phyloP scores from a whole-genome alignment of 169 alveolate species.

The Eimeria zaria region DNA sequence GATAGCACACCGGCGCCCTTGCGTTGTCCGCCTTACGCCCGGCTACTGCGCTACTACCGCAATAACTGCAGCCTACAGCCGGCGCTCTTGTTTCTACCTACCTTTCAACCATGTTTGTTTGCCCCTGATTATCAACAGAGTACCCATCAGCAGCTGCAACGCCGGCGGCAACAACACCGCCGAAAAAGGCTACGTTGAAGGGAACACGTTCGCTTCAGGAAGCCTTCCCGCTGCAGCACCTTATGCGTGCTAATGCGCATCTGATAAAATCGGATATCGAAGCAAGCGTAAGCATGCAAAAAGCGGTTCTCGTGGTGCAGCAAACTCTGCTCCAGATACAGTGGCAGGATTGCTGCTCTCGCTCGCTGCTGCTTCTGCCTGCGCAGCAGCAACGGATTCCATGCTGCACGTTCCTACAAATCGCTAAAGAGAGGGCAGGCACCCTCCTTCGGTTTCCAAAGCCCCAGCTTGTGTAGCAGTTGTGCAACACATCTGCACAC shows the following conservation, averaged over 20 bases:
- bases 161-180: not conserved
- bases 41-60: not conserved
- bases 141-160: not conserved
- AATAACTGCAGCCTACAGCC: not conserved
- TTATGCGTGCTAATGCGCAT: not conserved
- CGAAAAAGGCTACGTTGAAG: not conserved
- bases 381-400: constrained; percentile 52
- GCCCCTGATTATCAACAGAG: not conserved
- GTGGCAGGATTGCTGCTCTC: constrained; percentile 29
- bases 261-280: not conserved
- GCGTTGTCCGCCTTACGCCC: not conserved
- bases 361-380: constrained; percentile 16
- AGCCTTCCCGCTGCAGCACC: not conserved
- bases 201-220: not conserved
- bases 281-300: constrained; percentile 4
- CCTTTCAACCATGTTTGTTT: not conserved
- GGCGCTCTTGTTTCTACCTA: not conserved
- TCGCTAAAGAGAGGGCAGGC: not conserved
- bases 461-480: constrained; percentile 3
- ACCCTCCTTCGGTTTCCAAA: not conserved
- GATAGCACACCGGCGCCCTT: not conserved
- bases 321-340: constrained; percentile 4
- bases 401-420: not conserved
- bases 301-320: not conserved
- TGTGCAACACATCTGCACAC: not conserved